These are phyloP conservation scores for Irpex rosettiformis DNA, from an alignment of 1,284 basidiomycete species.

Conservation along the genomic window DNA sequence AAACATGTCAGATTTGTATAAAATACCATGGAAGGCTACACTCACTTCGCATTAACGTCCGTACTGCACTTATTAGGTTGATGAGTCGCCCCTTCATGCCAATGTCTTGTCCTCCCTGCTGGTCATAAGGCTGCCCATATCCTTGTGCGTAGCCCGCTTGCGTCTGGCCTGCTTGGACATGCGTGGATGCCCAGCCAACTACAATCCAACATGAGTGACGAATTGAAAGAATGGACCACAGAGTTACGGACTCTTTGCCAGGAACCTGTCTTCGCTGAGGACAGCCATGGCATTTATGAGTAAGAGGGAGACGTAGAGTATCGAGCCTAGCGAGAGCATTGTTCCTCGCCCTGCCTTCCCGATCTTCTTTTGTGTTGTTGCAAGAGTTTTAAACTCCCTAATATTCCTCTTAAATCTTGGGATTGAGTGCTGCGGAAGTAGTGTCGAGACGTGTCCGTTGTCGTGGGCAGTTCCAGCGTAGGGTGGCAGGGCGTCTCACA, in stretches of 20 bases:
- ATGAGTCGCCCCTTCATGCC: conserved; percentile 85
- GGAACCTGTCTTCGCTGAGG: conserved; percentile 92
- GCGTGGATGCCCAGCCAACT: conserved; percentile 93
- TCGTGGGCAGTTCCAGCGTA: conserved; percentile 8
- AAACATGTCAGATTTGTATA: background rate
- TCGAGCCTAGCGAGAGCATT: conserved; percentile 55
- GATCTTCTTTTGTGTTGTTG: too few species aligned
- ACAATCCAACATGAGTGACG: background rate
- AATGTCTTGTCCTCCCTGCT: conserved; percentile 58
- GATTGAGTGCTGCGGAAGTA: background rate
- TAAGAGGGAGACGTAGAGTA: conserved; percentile 75
- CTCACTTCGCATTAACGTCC: conserved; percentile 94
- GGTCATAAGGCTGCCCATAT: conserved; percentile 72
- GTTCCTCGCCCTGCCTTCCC: too few species aligned
- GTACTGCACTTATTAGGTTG: conserved; percentile 89
- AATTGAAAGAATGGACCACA: background rate
- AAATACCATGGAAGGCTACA: conserved; percentile 16
- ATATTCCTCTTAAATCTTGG: too few species aligned
- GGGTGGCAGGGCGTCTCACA: conserved; percentile 6
- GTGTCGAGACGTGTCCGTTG: conserved; percentile 1
- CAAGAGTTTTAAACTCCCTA: too few species aligned
- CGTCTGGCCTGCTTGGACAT: conserved; percentile 41
- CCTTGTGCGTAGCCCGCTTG: conserved; percentile 58
- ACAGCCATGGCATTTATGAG: conserved; percentile 93
- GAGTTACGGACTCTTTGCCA: conserved; percentile 76